Evolutionary conservation across 805 yeast species (phyloP), one percentile per base, ranked within the genome.

Genomic region (Wickerhamiella cacticola): DNA sequence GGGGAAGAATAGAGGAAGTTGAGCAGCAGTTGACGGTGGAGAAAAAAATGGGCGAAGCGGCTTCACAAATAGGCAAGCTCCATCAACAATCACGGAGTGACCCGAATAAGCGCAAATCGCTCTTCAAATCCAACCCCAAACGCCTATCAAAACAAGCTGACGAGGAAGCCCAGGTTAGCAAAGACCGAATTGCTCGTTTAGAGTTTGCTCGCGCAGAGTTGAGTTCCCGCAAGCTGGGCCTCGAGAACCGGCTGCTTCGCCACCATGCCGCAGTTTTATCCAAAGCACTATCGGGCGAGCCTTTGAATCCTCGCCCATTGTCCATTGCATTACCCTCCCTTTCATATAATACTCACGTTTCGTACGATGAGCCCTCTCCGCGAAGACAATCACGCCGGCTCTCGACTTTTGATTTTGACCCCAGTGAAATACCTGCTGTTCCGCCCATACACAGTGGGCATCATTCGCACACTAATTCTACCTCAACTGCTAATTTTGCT

Each of bases 41-140:
- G 48, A 40, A 38, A 7, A 57, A 55, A 42, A 56, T 57, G 57
- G 47, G 52, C n/a, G 57, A 57, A 45, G 61, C 61, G 1, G 61
- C 61, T 10, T 39, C 38, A 23, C 44, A 52, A 7, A 36, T 57
- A 16, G 54, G 58, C 24, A 39, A 45, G 13, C 50, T 57, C 24
- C 55, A 54, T 45, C 21, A 15, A 25, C 26, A 12, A 13, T 29
- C 47, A 16, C 29, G 26, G 38, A 18, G 41, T 16, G 26, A 41
- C 25, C 26, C 25, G n/a, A 28, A 29, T 21, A 46, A 46, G 39
- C 39, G 46, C 18, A 35, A 15, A 29, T 29, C 42, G 31, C 19
- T 38, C 25, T 25, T 31, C 25, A 21, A 26, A 21, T 13, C 41
- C 2, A 50, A 50, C 26, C 18, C 48, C 26, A 49, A 49, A 16